A percentile compares a stretch with the other conserved stretches of the same genome.
These are phyloP conservation scores for Tetrastigma voinierianum DNA, from an alignment of 164 flowering plant genomes.

Conservation along the genomic window DNA sequence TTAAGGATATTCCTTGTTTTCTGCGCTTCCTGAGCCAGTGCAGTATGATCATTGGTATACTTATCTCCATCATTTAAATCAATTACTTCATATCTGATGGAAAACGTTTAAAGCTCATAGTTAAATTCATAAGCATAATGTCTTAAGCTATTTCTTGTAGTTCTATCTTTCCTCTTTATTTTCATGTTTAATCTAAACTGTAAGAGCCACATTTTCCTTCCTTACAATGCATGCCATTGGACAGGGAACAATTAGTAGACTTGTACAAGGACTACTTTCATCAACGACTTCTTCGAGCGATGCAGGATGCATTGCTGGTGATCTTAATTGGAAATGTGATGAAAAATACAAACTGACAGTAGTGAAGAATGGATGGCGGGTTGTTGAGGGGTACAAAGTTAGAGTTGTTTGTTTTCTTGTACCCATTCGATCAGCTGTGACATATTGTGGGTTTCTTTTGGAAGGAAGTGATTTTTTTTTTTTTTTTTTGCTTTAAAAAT, in stretches of 20 bases:
- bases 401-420: background rate
- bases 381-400: background rate
- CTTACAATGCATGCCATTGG: conserved; percentile 9
- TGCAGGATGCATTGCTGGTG: conserved; percentile 46
- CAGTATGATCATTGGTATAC: conserved; percentile 8
- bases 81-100: background rate
- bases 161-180: background rate
- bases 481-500: no score
- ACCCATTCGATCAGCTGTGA: no score
- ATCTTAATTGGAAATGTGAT: conserved; percentile 3
- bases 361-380: conserved; percentile 5
- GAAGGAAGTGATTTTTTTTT: no score
- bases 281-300: conserved; percentile 50
- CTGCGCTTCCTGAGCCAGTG: conserved; percentile 99
- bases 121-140: background rate
- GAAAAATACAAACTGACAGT: conserved; percentile 6
- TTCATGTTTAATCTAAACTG: background rate
- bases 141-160: no score
- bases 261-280: conserved; percentile 77
- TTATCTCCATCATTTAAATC: background rate
- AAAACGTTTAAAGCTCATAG: no score
- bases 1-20: conserved; percentile 81
- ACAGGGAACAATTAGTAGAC: conserved; percentile 92
- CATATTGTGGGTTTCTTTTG: no score
- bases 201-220: background rate